These are phyloP conservation scores for Eucalyptus urophylla DNA, from an alignment of 345 rosid genomes.

Conservation along the genomic window DNA sequence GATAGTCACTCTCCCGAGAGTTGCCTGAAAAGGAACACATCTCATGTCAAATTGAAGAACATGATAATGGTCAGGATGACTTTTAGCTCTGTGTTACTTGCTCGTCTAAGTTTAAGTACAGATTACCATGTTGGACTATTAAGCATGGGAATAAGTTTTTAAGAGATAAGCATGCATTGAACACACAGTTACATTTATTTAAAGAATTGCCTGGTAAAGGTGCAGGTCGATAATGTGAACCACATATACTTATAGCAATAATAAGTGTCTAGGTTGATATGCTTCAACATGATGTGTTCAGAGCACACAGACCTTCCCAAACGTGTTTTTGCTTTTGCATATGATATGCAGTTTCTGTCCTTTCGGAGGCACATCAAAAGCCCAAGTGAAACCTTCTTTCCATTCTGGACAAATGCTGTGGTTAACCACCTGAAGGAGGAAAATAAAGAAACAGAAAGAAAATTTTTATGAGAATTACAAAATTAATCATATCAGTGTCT, in stretches of 20 bases:
- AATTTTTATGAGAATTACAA: not conserved
- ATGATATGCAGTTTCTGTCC: slow-evolving; percentile 88
- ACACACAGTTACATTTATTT: not conserved
- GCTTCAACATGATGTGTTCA: not conserved
- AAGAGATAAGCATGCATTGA: not conserved
- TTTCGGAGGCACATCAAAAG: slow-evolving; percentile 85
- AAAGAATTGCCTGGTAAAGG: not conserved
- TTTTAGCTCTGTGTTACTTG: not conserved
- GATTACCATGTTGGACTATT: not conserved
- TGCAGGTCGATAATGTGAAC: not conserved
- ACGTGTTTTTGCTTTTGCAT: slow-evolving; percentile 88
- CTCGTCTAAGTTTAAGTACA: not conserved
- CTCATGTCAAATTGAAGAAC: not conserved
- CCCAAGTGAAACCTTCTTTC: slow-evolving; percentile 88
- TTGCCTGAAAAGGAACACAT: slow-evolving; percentile 34
- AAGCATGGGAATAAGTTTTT: not conserved
- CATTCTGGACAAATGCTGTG: slow-evolving; percentile 65
- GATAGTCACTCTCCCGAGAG: slow-evolving; percentile 74
- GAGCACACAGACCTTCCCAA: slow-evolving; percentile 57
- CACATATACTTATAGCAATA: not conserved
- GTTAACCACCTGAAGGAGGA: slow-evolving; percentile 47
- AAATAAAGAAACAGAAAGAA: not conserved
- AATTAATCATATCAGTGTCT: not conserved
- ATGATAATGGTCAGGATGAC: not conserved
- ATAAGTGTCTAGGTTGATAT: not conserved